These are phyloP conservation scores for Dunaliella primolecta DNA, from an alignment of 139 green algal genomes.

Conservation along the genomic window DNA sequence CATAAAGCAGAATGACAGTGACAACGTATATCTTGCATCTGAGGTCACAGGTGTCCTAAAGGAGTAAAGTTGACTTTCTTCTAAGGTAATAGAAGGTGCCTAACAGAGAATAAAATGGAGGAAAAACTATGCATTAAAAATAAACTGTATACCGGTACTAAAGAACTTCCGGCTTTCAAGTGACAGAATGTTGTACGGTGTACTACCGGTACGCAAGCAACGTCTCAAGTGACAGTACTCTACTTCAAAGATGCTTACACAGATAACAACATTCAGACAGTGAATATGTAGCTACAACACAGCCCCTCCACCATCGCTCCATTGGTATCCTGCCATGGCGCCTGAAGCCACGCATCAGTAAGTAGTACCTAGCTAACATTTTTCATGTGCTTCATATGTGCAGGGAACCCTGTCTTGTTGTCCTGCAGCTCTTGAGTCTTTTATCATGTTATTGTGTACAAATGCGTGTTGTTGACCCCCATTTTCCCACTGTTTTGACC, in stretches of 20 bases:
- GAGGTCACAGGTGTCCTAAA: background rate
- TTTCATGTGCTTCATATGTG: background rate
- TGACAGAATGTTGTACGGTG: too few relatives aligned
- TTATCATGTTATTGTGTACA: too few relatives aligned
- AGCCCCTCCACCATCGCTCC: background rate
- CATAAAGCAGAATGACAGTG: background rate
- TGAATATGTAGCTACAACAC: background rate
- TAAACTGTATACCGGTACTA: background rate
- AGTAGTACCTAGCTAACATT: background rate
- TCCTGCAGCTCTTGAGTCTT: background rate
- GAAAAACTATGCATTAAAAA: background rate
- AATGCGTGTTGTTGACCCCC: too few relatives aligned
- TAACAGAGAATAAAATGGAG: background rate
- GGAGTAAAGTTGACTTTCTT: background rate
- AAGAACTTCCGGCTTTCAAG: background rate
- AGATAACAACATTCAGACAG: background rate
- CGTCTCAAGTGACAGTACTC: too few relatives aligned
- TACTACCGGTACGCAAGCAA: too few relatives aligned
- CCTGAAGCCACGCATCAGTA: background rate
- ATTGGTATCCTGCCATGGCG: background rate
- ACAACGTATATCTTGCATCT: background rate
- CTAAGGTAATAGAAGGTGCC: background rate
- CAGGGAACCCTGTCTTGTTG: background rate
- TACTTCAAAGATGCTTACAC: background rate
- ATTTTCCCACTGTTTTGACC: too few relatives aligned